Base-by-base conservation (phyloP, 2,329 filamentous ascomycete genomes). In the Paecilomyces fulvus region DNA sequence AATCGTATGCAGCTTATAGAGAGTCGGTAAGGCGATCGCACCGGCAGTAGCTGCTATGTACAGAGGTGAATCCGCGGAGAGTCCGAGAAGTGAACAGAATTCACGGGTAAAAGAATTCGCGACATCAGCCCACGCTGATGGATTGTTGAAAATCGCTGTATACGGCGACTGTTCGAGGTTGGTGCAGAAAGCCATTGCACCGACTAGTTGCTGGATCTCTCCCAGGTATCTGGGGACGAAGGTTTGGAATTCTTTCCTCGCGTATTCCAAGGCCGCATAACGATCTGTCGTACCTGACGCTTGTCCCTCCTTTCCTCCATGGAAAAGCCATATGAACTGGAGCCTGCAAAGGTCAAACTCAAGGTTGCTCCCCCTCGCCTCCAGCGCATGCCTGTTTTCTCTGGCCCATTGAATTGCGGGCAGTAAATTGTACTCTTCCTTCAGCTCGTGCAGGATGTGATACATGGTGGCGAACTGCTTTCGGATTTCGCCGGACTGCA, bases 11-110 rank as follows among this genome's bases (percentile, higher is more conserved):
- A 95, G 86, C 73, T 97, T 99, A 64, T 95, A 80, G 3, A 97
- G 80, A 12, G 88, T 89, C 0, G 94, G 94, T 0, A 99, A 79
- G 0, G 94, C 92, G 52, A 99, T 94, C 9, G 90, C 87, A 50
- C 94, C 94, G 0, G 94, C 94, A 10, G 92, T 97, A 1, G 89
- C 88, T 51, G 94, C 92, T 28, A 96, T 85, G 70, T 96, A 96
- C 10, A 99, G 84, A 0, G 94, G 94, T 0, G 90, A 96, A 66
- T 95, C 89, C 20, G 92, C 90, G 0, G 90, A 92, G 1, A 99
- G 80, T 10, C 91, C 90, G 0, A 99, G 83, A 21, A 97, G 78
- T 1, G 88, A 92, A 77, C 94, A 99, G 76, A 96, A 99, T 69
- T 97, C 94, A 58, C 89, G 85, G 0, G 89, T 95, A 70, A 99